Evolutionary conservation across 345 rosid genomes (phyloP).

Genomic region (Brassica incana): DNA sequence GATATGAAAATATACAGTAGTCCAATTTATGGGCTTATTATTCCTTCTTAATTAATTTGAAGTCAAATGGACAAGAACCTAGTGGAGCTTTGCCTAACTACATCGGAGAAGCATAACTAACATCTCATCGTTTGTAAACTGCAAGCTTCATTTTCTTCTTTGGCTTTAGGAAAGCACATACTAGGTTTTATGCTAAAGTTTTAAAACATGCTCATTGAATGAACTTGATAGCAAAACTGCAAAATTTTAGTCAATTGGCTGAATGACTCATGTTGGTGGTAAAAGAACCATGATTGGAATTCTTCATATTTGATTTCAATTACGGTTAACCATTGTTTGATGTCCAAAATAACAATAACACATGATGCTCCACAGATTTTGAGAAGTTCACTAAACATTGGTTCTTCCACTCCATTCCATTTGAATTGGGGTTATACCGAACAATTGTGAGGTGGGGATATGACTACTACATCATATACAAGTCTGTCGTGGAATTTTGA

Average conservation of each 20-base stretch:
- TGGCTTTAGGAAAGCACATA: not conserved
- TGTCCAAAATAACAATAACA: not conserved
- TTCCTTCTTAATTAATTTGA: conserved; percentile 15
- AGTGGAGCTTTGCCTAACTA: conserved; percentile 29
- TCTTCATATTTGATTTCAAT: not conserved
- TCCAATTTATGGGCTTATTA: conserved; percentile 20
- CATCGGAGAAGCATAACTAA: not conserved
- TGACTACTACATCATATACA: not conserved
- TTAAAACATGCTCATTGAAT: not conserved
- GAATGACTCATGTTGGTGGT: not conserved
- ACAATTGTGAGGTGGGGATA: not conserved
- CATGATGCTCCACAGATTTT: not conserved
- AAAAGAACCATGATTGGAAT: not conserved
- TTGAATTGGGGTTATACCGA: not conserved
- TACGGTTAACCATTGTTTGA: not conserved
- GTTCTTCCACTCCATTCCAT: not conserved
- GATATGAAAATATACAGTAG: not conserved
- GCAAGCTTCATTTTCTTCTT: not conserved
- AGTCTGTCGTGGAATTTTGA: not conserved
- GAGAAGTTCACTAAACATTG: not conserved
- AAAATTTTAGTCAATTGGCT: not conserved
- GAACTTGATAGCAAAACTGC: not conserved
- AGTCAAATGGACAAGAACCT: conserved; percentile 17
- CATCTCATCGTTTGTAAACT: not conserved
- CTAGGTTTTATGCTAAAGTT: not conserved